Evolutionary conservation across 768 basidiomycete species (phyloP).

Genomic region (Serendipita vermifera): DNA sequence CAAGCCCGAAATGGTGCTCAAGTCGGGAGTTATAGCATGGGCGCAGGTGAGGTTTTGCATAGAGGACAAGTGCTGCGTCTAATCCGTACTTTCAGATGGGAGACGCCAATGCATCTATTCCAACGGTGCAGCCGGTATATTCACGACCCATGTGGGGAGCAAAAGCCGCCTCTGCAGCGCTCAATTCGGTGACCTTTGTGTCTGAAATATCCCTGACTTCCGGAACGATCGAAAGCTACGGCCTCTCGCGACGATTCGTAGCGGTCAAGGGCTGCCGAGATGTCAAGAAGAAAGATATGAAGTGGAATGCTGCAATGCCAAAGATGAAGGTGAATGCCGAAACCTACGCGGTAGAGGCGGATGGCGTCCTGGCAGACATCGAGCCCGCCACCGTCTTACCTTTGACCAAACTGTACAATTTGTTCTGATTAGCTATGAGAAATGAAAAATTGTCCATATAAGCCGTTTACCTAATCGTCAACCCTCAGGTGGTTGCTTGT

Average conservation of each 20-base stretch:
- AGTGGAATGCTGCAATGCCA: conserved; percentile 76
- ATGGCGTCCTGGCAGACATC: conserved; percentile 64
- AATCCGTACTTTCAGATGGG: conserved; percentile 52
- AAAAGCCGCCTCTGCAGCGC: conserved; percentile 59
- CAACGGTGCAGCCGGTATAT: conserved; percentile 82
- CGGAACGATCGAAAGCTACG: conserved; percentile 51
- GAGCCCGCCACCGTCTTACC: conserved; percentile 58
- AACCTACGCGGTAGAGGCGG: conserved; percentile 73
- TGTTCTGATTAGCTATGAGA: too few species aligned
- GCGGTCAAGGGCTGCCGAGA: conserved; percentile 64
- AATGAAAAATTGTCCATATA: too few species aligned
- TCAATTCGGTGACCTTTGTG: conserved; percentile 79
- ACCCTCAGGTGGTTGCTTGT: too few species aligned
- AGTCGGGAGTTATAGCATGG: conserved; percentile 87
- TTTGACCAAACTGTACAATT: conserved; percentile 59
- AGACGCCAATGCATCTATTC: conserved; percentile 92
- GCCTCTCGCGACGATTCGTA: conserved; percentile 55
- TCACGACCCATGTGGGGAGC: conserved; percentile 92
- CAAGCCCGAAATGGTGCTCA: conserved; percentile 88
- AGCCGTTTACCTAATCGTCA: too few species aligned
- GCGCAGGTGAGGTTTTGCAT: conserved; percentile 49
- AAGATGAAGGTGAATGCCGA: conserved; percentile 86
- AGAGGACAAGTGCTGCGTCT: neutral
- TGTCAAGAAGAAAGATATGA: conserved; percentile 82
- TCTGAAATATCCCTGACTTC: conserved; percentile 53